These are phyloP conservation scores for Xylariaceae sp. DNA, from an alignment of 2,329 filamentous ascomycete species.

Conservation along the genomic window DNA sequence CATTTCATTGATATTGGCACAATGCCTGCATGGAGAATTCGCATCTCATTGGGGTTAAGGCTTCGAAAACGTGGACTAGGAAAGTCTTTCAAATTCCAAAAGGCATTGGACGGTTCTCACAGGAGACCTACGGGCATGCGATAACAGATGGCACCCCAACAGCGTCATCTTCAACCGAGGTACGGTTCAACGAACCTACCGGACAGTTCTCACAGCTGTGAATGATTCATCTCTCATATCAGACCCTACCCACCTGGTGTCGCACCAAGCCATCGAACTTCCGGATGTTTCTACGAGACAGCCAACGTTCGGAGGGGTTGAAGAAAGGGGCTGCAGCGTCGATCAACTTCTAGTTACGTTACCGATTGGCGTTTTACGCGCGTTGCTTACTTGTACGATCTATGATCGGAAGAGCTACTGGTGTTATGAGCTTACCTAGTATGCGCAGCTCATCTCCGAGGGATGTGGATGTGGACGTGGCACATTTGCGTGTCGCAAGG, in stretches of 20 bases:
- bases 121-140: background rate
- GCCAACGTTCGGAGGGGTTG: background rate
- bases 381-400: background rate
- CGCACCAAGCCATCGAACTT: background rate
- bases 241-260: slow-evolving; percentile 2
- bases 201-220: slow-evolving; percentile 40
- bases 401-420: background rate
- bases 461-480: slow-evolving; percentile 8
- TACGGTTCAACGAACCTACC: slow-evolving; percentile 32
- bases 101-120: background rate
- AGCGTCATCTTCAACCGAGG: background rate
- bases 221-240: slow-evolving; percentile 14
- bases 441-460: slow-evolving; percentile 10
- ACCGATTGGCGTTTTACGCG: background rate
- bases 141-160: background rate
- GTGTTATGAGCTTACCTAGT: background rate
- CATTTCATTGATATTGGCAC: slow-evolving; percentile 25
- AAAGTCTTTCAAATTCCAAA: background rate
- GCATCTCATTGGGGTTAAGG: slow-evolving; percentile 32
- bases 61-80: slow-evolving; percentile 23
- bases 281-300: background rate
- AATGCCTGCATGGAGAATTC: slow-evolving; percentile 29
- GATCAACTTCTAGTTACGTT: background rate
- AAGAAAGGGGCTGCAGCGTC: background rate
- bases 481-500: slow-evolving; percentile 18